Evolutionary conservation across 1,139 yeast genomes (phyloP).

Genomic region (Kurtzmaniella natalensis): DNA sequence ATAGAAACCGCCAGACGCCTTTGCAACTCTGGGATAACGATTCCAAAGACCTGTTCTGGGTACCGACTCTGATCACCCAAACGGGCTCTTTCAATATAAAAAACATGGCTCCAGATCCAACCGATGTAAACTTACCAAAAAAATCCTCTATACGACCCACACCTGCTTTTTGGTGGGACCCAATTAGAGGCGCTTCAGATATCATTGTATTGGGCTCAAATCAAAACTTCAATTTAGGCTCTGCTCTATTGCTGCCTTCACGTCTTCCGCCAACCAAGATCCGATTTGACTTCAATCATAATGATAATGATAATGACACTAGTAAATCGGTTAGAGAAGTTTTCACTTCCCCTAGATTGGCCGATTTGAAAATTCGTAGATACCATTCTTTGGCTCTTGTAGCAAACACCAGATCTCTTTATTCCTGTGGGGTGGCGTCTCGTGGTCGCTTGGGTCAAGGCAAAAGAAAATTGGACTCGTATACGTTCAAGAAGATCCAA

Average conservation of each 20-base stretch:
- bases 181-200: conserved; percentile 53
- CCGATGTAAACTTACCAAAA: too few relatives aligned
- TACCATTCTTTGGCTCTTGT: conserved; percentile 56
- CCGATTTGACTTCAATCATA: not conserved
- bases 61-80: conserved; percentile 20
- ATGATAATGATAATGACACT: too few relatives aligned
- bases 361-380: conserved; percentile 51
- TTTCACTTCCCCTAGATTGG: conserved; percentile 38
- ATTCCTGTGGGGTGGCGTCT: conserved; percentile 63
- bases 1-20: conserved; percentile 64
- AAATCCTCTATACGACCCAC: conserved; percentile 3
- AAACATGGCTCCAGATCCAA: conserved; percentile 4
- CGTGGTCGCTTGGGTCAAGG: conserved; percentile 69
- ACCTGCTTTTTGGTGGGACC: conserved; percentile 30
- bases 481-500: conserved; percentile 33
- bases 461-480: conserved; percentile 28
- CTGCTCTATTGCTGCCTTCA: too few relatives aligned
- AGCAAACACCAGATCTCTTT: conserved; percentile 52
- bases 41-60: conserved; percentile 35
- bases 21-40: conserved; percentile 51
- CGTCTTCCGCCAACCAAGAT: too few relatives aligned
- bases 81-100: not conserved
- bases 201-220: conserved; percentile 65
- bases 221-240: conserved; percentile 60
- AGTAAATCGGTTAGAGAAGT: conserved; percentile 12